Percentiles rank a stretch among this genome's conserved stretches.
Conservation (phyloP, 179 eudicot species). For the Heliamphora pulchella region DNA sequence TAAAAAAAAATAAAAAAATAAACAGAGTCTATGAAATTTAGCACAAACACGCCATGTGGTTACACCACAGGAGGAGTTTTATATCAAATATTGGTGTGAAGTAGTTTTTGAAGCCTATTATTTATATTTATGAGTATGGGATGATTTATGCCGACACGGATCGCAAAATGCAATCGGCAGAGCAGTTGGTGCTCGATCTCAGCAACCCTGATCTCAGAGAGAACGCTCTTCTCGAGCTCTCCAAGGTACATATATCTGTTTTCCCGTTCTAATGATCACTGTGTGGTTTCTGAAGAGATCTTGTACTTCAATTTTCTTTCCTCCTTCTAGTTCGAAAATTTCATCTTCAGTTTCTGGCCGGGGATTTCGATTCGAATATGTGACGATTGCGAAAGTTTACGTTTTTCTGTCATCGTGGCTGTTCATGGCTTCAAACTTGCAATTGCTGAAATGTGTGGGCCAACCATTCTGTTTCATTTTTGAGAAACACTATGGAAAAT, state of each 20-base stretch:
- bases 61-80: no score
- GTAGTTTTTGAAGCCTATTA: no score
- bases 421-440: not conserved
- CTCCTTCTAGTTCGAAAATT: not conserved
- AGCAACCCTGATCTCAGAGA: constrained; percentile 86
- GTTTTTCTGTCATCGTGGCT: not conserved
- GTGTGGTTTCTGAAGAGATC: not conserved
- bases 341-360: not conserved
- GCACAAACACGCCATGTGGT: no score
- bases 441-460: not conserved
- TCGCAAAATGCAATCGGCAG: constrained; percentile 78
- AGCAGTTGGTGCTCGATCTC: constrained; percentile 76
- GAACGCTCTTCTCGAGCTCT: constrained; percentile 88
- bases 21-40: no score
- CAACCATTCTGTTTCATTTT: not conserved
- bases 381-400: not conserved
- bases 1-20: no score
- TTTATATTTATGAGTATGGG: no score
- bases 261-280: not conserved
- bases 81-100: no score
- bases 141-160: constrained; percentile 18
- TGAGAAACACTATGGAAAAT: not conserved
- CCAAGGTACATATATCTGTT: constrained; percentile 45
- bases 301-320: not conserved
- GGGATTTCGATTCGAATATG: not conserved